Conservation (phyloP, 1,139 yeast species). For the Kurtzmaniella natalensis region DNA sequence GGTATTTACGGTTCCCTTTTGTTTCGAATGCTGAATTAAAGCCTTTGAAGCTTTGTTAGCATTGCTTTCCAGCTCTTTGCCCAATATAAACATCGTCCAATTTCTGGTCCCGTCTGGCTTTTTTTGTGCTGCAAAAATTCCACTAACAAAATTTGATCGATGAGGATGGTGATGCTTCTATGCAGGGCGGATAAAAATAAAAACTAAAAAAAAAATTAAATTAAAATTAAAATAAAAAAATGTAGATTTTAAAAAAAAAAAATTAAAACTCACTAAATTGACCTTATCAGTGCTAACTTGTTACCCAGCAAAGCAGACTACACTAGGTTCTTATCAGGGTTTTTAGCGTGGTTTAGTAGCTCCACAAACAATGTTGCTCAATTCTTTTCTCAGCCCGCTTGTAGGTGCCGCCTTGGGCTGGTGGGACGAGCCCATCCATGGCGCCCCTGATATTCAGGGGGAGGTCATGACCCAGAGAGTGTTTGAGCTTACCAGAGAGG, state of each 20-base stretch:
- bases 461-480: not conserved
- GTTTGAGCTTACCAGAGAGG: constrained; percentile 1
- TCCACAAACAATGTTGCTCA: not conserved
- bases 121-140: too few species aligned
- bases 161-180: constrained; percentile 1
- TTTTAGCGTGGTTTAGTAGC: too few species aligned
- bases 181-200: not conserved
- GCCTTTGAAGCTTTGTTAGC: constrained; percentile 33
- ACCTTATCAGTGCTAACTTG: too few species aligned
- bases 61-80: constrained; percentile 19
- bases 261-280: too few species aligned
- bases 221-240: too few species aligned
- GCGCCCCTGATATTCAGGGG: not conserved
- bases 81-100: constrained; percentile 24
- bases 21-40: constrained; percentile 25
- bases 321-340: too few species aligned
- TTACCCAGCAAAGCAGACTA: too few species aligned
- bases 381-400: constrained; percentile 1
- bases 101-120: too few species aligned
- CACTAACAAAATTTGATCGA: too few species aligned
- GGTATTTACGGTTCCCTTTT: constrained; percentile 17
- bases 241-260: not conserved
- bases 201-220: not conserved
- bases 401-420: not conserved
- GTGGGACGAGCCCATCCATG: not conserved